Percentiles rank a stretch among this genome's conserved stretches.
Conservation (phyloP, 2,329 filamentous ascomycete species). For the Fusarium multiceps region DNA sequence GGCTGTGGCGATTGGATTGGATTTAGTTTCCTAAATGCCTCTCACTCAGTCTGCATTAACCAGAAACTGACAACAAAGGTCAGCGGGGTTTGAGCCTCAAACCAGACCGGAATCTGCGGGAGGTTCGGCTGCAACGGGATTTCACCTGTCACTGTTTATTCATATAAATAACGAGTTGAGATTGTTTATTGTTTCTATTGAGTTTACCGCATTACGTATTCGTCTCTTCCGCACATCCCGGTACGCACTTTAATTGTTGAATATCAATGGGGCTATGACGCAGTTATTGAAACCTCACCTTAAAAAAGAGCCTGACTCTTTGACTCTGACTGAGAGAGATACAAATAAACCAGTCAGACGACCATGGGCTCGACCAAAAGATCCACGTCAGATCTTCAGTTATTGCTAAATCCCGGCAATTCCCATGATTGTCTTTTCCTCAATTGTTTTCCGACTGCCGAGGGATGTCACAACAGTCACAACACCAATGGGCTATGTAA, state of each 20-base stretch:
- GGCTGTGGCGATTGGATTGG: constrained; percentile 36
- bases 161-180: not conserved
- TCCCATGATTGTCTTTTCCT: not conserved
- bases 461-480: constrained; percentile 23
- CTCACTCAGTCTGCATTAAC: constrained; percentile 18
- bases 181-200: constrained; percentile 6
- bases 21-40: constrained; percentile 29
- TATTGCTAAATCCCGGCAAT: constrained; percentile 14
- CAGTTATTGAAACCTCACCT: constrained; percentile 25
- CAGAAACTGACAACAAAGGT: constrained; percentile 10
- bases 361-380: not conserved
- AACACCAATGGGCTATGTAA: constrained; percentile 17
- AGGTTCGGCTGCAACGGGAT: constrained; percentile 36
- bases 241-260: constrained; percentile 10
- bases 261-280: constrained; percentile 37
- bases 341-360: not conserved
- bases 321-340: not conserved
- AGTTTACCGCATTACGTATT: constrained; percentile 7
- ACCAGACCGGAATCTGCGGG: constrained; percentile 34
- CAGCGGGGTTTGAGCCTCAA: constrained; percentile 37
- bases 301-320: constrained; percentile 1
- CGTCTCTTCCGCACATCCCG: constrained; percentile 31
- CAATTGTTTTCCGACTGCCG: constrained; percentile 1
- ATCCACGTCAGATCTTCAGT: constrained; percentile 24
- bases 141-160: not conserved